Percentiles rank a stretch among this genome's conserved stretches.
These are phyloP conservation scores for Fusarium nanum DNA, from an alignment of 2,329 filamentous ascomycete genomes.

Conservation along the genomic window DNA sequence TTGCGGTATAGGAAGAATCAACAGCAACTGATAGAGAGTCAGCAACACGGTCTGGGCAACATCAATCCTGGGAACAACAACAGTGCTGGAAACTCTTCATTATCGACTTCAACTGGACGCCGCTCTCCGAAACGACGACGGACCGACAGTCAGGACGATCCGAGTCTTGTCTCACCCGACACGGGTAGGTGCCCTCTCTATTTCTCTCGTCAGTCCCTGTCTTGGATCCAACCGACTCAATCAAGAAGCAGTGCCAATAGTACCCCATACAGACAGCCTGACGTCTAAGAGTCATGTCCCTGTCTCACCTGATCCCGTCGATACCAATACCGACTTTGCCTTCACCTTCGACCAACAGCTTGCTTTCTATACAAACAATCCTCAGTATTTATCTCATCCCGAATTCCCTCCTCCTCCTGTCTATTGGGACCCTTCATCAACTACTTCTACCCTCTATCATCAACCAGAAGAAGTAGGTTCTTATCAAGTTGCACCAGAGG, in stretches of 20 bases:
- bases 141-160: constrained; percentile 48
- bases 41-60: constrained; percentile 22
- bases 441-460: constrained; percentile 20
- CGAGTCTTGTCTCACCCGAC: constrained; percentile 51
- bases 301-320: constrained; percentile 47
- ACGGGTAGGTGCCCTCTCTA: constrained; percentile 49
- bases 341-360: constrained; percentile 52
- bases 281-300: constrained; percentile 44
- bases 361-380: constrained; percentile 44
- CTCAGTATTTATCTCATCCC: constrained; percentile 48
- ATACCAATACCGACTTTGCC: constrained; percentile 51
- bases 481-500: constrained; percentile 36
- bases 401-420: constrained; percentile 34
- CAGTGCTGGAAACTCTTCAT: not conserved
- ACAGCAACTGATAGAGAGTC: constrained; percentile 34
- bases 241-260: constrained; percentile 46
- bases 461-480: constrained; percentile 10
- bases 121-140: constrained; percentile 55
- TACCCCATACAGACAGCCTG: constrained; percentile 41
- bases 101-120: constrained; percentile 31
- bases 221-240: constrained; percentile 40
- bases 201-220: constrained; percentile 7
- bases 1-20: constrained; percentile 53
- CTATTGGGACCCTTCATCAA: constrained; percentile 36
- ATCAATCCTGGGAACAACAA: constrained; percentile 25